Conservation (phyloP, 441 rosid species). For the Pelargonium myrrhifolium region DNA sequence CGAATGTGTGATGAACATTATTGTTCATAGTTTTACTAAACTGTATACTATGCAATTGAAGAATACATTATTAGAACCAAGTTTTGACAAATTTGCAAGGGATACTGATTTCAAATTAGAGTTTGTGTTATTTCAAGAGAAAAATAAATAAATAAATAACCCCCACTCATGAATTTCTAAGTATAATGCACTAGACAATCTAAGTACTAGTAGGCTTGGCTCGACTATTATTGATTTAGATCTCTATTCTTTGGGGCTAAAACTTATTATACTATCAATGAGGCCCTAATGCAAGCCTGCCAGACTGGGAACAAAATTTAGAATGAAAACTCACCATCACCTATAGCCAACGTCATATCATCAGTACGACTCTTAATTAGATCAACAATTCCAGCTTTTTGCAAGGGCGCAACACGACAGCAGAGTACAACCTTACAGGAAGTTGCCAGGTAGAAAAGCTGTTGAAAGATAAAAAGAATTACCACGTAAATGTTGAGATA, state of each 20-base stretch:
- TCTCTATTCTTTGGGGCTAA: neutral
- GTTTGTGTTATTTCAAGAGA: neutral
- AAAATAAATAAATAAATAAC: neutral
- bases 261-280: neutral
- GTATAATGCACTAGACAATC: neutral
- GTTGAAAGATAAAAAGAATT: neutral
- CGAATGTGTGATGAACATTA: too few species aligned
- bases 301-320: constrained; percentile 4
- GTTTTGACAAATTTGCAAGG: neutral
- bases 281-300: neutral
- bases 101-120: neutral
- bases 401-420: constrained; percentile 79
- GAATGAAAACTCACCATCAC: constrained; percentile 53
- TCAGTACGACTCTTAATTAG: constrained; percentile 63
- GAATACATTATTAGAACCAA: neutral
- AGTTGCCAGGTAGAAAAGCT: constrained; percentile 59
- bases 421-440: constrained; percentile 60
- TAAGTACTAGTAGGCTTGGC: neutral
- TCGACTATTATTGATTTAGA: neutral
- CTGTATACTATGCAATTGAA: neutral
- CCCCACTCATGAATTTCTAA: neutral
- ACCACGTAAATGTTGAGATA: neutral
- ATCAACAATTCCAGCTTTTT: constrained; percentile 74
- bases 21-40: neutral
- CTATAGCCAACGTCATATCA: constrained; percentile 75